These are phyloP conservation scores for Solanum hybrid DNA, from an alignment of 305 asterid genomes.

Conservation along the genomic window DNA sequence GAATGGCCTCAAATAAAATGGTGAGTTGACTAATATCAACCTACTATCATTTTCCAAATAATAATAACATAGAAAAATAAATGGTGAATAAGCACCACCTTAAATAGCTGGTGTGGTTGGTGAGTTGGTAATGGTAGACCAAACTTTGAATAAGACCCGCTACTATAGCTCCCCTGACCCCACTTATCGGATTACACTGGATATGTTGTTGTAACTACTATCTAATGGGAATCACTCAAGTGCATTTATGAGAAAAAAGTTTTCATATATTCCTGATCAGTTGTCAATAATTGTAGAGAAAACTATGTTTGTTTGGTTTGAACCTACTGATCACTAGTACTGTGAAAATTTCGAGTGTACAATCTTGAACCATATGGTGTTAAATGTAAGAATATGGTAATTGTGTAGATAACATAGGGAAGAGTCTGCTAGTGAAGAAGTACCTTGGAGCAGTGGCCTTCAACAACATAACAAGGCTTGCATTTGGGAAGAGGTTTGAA, in stretches of 20 bases:
- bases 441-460: constrained; percentile 24
- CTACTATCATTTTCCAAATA: not conserved
- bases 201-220: not conserved
- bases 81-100: not conserved
- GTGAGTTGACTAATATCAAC: not conserved
- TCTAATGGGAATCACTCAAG: not conserved
- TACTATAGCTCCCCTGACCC: not conserved
- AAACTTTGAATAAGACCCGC: not conserved
- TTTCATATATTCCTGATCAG: not conserved
- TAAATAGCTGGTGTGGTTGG: not conserved
- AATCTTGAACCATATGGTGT: not conserved
- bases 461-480: constrained; percentile 22
- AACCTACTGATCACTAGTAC: not conserved
- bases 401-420: constrained; percentile 14
- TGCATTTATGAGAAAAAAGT: not conserved
- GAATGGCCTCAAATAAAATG: not conserved
- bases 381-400: not conserved
- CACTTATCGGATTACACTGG: not conserved
- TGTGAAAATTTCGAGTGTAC: not conserved
- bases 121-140: not conserved
- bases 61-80: not conserved
- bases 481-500: constrained; percentile 26
- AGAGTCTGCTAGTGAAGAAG: constrained; percentile 15
- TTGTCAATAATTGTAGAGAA: not conserved
- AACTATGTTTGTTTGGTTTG: not conserved